These are phyloP conservation scores for Aspergillus aculeatinus DNA, from an alignment of 2,329 filamentous ascomycete species.

Conservation along the genomic window DNA sequence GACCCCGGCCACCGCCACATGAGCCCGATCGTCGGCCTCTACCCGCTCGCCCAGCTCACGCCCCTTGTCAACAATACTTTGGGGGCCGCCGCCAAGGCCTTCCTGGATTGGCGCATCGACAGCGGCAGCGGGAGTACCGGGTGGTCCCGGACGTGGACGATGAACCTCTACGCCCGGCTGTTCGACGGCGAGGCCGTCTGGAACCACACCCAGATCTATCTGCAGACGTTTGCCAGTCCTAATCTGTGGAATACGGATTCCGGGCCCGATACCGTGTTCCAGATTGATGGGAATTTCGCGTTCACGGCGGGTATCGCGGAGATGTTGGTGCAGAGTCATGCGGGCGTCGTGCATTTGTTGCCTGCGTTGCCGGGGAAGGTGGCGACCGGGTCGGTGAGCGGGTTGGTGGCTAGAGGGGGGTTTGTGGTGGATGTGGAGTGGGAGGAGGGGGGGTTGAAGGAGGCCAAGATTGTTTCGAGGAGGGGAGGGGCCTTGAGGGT, in stretches of 20 bases:
- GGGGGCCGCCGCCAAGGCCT: slow-evolving; percentile 20
- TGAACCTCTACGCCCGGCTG: slow-evolving; percentile 49
- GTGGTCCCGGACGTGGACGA: slow-evolving; percentile 51
- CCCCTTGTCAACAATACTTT: slow-evolving; percentile 31
- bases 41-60: slow-evolving; percentile 43
- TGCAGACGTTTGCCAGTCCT: slow-evolving; percentile 7
- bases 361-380: slow-evolving; percentile 37
- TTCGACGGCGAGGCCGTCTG: slow-evolving; percentile 36
- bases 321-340: slow-evolving; percentile 43
- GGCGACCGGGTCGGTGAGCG: slow-evolving; percentile 29
- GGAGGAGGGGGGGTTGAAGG: slow-evolving; percentile 12
- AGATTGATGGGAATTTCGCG: slow-evolving; percentile 53
- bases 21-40: slow-evolving; percentile 51
- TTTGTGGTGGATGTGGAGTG: slow-evolving; percentile 39
- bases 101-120: slow-evolving; percentile 9
- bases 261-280: slow-evolving; percentile 37
- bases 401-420: slow-evolving; percentile 35
- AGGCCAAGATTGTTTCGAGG: slow-evolving; percentile 14
- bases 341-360: slow-evolving; percentile 35
- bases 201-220: slow-evolving; percentile 37
- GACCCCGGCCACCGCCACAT: slow-evolving; percentile 54
- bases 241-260: slow-evolving; percentile 17
- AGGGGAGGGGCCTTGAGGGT: not conserved
- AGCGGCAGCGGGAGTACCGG: slow-evolving; percentile 45
- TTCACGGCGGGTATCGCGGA: slow-evolving; percentile 46